Conservation (phyloP, 2,329 filamentous ascomycete genomes). For the Aspergillus fructus region DNA sequence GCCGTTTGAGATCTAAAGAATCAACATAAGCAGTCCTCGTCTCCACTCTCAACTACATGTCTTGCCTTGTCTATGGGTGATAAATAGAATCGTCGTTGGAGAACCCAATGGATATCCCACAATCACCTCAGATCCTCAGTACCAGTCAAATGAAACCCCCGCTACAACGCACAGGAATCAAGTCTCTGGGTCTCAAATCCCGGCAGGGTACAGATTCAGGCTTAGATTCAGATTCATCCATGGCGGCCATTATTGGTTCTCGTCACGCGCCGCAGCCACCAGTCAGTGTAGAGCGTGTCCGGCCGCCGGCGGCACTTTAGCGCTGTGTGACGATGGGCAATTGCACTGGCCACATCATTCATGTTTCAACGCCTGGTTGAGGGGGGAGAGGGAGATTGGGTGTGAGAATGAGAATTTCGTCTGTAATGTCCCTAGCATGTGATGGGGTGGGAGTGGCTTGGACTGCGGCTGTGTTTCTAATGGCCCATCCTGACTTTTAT, state of each 20-base stretch:
- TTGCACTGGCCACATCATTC: neutral
- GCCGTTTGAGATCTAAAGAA: neutral
- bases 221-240: too few species aligned
- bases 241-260: too few species aligned
- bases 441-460: too few species aligned
- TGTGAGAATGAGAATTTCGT: too few species aligned
- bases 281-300: too few species aligned
- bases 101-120: too few species aligned
- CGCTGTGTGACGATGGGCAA: neutral
- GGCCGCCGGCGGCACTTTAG: too few species aligned
- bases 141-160: neutral
- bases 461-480: too few species aligned
- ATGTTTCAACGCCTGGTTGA: neutral
- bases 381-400: too few species aligned
- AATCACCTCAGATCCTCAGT: neutral
- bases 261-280: neutral
- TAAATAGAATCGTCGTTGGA: too few species aligned
- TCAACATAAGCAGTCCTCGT: neutral
- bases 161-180: neutral
- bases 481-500: too few species aligned
- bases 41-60: neutral
- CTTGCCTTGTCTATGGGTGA: neutral
- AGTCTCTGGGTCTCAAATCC: neutral
- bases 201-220: neutral
- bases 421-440: too few species aligned